These are phyloP conservation scores for Podospora australis DNA, from an alignment of 495 filamentous ascomycete species.

Conservation along the genomic window DNA sequence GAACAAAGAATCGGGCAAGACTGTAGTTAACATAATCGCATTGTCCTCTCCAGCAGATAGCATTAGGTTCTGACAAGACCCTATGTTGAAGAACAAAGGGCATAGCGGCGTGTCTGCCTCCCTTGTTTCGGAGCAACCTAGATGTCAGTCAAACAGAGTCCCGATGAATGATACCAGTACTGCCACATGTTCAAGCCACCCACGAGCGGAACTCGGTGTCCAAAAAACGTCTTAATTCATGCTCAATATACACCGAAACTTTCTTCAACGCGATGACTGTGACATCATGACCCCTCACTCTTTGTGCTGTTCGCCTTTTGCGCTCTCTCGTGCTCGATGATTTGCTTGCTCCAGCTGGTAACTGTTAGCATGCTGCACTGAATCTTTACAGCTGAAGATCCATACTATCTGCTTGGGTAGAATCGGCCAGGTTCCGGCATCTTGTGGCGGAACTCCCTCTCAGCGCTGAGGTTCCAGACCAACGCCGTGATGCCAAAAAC, in stretches of 20 bases:
- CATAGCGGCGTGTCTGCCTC: too few relatives aligned
- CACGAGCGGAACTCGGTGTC: too few relatives aligned
- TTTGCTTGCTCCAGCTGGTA: constrained; percentile 82
- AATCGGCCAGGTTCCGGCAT: constrained; percentile 86
- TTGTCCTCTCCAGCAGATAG: too few relatives aligned
- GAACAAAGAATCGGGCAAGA: too few relatives aligned
- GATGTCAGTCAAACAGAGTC: too few relatives aligned
- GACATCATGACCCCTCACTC: constrained; percentile 11
- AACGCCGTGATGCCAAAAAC: constrained; percentile 69
- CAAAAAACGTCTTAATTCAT: neutral
- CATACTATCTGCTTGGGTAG: constrained; percentile 94
- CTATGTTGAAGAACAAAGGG: too few relatives aligned
- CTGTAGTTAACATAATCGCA: too few relatives aligned
- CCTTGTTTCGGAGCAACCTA: too few relatives aligned
- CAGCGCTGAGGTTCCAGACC: constrained; percentile 74
- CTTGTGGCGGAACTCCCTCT: constrained; percentile 68
- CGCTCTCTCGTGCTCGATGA: constrained; percentile 76
- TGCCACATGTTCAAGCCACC: too few relatives aligned
- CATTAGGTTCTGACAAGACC: too few relatives aligned
- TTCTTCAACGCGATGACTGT: neutral
- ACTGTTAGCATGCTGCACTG: constrained; percentile 1
- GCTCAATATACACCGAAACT: constrained; percentile 11
- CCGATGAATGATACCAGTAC: too few relatives aligned
- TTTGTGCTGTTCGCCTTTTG: constrained; percentile 45
- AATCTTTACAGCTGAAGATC: constrained; percentile 14